These are phyloP conservation scores for Wickerhamomyces ciferrii DNA, from an alignment of 805 yeast genomes.

Conservation along the genomic window DNA sequence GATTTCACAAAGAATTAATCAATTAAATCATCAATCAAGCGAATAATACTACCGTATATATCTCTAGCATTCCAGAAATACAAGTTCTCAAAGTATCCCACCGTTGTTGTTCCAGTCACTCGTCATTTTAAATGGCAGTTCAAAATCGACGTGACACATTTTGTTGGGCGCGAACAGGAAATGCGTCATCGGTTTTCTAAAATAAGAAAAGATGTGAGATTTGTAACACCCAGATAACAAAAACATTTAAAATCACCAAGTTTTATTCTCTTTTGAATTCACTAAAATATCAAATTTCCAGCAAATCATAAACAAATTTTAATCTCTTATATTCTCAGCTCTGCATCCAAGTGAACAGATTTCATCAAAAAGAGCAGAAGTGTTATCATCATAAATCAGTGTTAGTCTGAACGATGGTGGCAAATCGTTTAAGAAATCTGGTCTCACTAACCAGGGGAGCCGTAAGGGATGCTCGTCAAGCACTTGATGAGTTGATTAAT, in stretches of 20 bases:
- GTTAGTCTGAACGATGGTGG: conserved; percentile 23
- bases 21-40: too few species aligned
- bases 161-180: not conserved
- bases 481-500: conserved; percentile 39
- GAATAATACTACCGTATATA: too few species aligned
- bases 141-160: not conserved
- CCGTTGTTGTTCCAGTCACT: not conserved
- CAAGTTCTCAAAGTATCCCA: too few species aligned
- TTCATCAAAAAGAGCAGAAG: not conserved
- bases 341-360: not conserved
- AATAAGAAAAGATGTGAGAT: not conserved
- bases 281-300: not conserved
- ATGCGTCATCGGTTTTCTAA: not conserved
- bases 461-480: conserved; percentile 40
- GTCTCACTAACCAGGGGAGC: conserved; percentile 40
- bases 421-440: conserved; percentile 35
- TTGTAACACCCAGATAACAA: not conserved
- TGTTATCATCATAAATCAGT: not conserved
- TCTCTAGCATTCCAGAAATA: too few species aligned
- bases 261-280: too few species aligned
- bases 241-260: not conserved
- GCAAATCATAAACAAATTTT: not conserved
- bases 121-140: not conserved
- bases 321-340: not conserved
- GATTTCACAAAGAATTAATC: too few species aligned